Evolutionary conservation across 768 basidiomycete species (phyloP), one percentile per base, ranked within the genome.

Genomic region (Kwoniella botswanensis): DNA sequence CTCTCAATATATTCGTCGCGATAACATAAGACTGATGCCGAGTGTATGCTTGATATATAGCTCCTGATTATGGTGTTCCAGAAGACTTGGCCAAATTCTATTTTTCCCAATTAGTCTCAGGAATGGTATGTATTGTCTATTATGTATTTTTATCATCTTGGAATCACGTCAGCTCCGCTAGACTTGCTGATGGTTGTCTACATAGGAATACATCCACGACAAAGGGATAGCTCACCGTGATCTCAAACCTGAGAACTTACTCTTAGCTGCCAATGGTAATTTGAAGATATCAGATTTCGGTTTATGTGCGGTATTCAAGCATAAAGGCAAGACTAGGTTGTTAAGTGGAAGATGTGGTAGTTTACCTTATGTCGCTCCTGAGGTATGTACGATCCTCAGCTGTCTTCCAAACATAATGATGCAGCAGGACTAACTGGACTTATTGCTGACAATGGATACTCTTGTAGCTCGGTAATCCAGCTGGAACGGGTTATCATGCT

Each of bases 221-320:
- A 89, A 93, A 84, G 97, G 97, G 2, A 91, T 99, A 21, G 95
- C 93, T 76, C 97, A 99, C 81, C 89, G 97, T 46, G 97, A 99
- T 77, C 87, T 99, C 65, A 99, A 99, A 80, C 97, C 97, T 0
- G 97, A 99, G 82, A 99, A 99, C 75, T 82, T 98, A 18, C 88
- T 99, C 2, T 88, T 99, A 0, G 91, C 94, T 70, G 88, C 88
- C 0, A 88, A 90, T 2, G 95, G 95, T 1, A 84, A 89, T 6
- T 89, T 99, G 73, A 98, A 98, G 82, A 91, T 99, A 63, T 91
- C 92, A 0, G 97, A 99, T 82, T 99, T 98, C 82, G 97, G 97
- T 0, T 87, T 99, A 1, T 93, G 93, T 6, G 89, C 92, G 0
- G 93, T 98, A 0, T 99, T 89, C 84, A 90, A 89, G 74, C 89